Conservation (phyloP, 345 rosid species). For the Lepidium sativum region DNA sequence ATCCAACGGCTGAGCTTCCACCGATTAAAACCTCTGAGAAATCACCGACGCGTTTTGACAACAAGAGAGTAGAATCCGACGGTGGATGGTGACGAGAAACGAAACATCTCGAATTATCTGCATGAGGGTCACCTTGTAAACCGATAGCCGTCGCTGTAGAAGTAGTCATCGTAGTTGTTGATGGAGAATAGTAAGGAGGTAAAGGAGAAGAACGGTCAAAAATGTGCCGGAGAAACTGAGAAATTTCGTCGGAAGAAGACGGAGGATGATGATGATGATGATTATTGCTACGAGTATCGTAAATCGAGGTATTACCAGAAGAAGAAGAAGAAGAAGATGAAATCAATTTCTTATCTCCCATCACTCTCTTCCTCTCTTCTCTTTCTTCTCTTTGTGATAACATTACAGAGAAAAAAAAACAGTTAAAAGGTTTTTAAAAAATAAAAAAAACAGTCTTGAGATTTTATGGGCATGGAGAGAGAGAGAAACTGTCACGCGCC, state of each 20-base stretch:
- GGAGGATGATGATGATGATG: constrained; percentile 5
- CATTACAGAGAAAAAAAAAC: background rate
- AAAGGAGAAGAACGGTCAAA: constrained; percentile 50
- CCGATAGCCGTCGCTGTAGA: background rate
- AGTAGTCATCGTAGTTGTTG: background rate
- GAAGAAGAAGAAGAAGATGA: constrained; percentile 19
- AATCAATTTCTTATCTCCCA: constrained; percentile 32
- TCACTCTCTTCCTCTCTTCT: constrained; percentile 16
- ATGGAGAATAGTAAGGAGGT: constrained; percentile 28
- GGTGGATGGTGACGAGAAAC: constrained; percentile 1
- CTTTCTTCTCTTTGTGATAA: constrained; percentile 16
- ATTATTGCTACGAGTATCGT: constrained; percentile 3
- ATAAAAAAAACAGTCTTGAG: constrained; percentile 10
- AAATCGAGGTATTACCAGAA: background rate
- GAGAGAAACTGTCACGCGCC: constrained; percentile 19
- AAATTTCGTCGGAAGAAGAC: constrained; percentile 51
- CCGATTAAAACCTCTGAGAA: constrained; percentile 9
- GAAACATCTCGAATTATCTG: constrained; percentile 1
- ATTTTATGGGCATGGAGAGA: constrained; percentile 16
- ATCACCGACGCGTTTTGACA: background rate
- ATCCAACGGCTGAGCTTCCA: constrained; percentile 21
- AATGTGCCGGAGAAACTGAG: constrained; percentile 59
- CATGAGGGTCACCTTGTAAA: constrained; percentile 8
- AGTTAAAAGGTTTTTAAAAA: background rate
- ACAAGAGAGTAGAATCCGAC: background rate